Conservation (phyloP, 2,329 filamentous ascomycete genomes). For the Ophiostoma australiae region DNA sequence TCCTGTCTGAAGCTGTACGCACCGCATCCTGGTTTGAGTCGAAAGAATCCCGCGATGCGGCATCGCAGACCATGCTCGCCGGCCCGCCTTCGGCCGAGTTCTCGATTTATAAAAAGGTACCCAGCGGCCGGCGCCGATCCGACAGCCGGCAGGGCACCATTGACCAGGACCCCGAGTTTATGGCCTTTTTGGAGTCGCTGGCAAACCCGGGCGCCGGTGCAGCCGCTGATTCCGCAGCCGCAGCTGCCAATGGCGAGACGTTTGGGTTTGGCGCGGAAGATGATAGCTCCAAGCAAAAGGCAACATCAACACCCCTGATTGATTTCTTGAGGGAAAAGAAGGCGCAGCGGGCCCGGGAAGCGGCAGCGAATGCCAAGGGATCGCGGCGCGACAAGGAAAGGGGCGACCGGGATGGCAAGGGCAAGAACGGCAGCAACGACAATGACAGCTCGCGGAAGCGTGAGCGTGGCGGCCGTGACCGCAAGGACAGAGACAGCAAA, state of each 20-base stretch:
- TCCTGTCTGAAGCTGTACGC: slow-evolving; percentile 67
- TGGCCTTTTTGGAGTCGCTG: slow-evolving; percentile 81
- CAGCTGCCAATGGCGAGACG: slow-evolving; percentile 7
- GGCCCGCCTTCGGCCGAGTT: slow-evolving; percentile 77
- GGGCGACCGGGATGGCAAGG: slow-evolving; percentile 29
- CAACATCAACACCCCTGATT: slow-evolving; percentile 80
- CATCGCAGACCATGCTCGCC: slow-evolving; percentile 65
- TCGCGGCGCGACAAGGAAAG: slow-evolving; percentile 29
- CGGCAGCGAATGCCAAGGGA: slow-evolving; percentile 48
- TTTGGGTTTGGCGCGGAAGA: slow-evolving; percentile 40
- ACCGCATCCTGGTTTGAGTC: slow-evolving; percentile 72
- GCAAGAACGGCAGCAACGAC: slow-evolving; percentile 43
- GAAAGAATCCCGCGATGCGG: slow-evolving; percentile 69
- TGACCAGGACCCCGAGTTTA: slow-evolving; percentile 93
- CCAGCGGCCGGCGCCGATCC: slow-evolving; percentile 60
- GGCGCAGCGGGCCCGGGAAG: slow-evolving; percentile 62
- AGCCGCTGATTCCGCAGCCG: slow-evolving; percentile 32
- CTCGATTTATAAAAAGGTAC: slow-evolving; percentile 76
- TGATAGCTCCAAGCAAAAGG: slow-evolving; percentile 51
- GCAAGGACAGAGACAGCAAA: slow-evolving; percentile 7
- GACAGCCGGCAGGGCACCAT: slow-evolving; percentile 91
- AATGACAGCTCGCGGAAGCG: slow-evolving; percentile 17
- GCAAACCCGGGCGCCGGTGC: slow-evolving; percentile 57
- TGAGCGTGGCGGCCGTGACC: slow-evolving; percentile 4
- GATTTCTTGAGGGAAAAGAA: slow-evolving; percentile 91